phyloP scores from a whole-genome alignment of 23 red algal genomes.

The Gracilariopsis chorda region DNA sequence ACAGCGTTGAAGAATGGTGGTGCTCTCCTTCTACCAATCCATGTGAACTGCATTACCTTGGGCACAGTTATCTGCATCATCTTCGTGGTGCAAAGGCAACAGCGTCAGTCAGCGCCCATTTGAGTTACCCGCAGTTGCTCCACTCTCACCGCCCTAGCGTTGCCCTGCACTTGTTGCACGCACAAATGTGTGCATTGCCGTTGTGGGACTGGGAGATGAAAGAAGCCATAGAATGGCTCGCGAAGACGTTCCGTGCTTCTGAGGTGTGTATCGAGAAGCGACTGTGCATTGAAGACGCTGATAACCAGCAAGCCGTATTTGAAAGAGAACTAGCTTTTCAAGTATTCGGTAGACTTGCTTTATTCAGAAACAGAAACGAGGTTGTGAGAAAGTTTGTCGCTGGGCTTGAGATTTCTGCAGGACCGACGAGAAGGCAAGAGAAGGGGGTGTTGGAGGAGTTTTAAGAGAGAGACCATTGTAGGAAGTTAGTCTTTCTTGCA shows the following conservation, averaged over 20 bases:
- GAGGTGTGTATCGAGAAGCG: background rate
- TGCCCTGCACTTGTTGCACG: background rate
- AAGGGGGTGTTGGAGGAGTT: constrained; percentile 4
- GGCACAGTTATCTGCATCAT: constrained; percentile 20
- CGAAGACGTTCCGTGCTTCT: background rate
- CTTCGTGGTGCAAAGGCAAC: background rate
- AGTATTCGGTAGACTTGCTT: constrained; percentile 11
- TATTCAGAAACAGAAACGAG: constrained; percentile 1
- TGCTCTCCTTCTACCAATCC: background rate
- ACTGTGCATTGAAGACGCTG: background rate
- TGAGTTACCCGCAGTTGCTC: background rate
- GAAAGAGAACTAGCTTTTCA: constrained; percentile 2
- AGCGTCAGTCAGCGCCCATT: background rate
- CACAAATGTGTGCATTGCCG: background rate
- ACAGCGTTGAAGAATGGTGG: background rate
- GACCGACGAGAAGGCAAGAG: background rate
- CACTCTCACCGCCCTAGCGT: constrained; percentile 2
- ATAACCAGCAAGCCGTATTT: background rate
- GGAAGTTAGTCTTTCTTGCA: too few relatives aligned
- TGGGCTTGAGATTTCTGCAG: background rate
- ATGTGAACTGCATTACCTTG: constrained; percentile 14
- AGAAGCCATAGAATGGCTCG: background rate
- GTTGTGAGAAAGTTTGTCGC: background rate
- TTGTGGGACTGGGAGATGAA: background rate
- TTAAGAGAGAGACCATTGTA: too few relatives aligned